Conservation (phyloP, 805 yeast species). For the Candida suzukii region DNA sequence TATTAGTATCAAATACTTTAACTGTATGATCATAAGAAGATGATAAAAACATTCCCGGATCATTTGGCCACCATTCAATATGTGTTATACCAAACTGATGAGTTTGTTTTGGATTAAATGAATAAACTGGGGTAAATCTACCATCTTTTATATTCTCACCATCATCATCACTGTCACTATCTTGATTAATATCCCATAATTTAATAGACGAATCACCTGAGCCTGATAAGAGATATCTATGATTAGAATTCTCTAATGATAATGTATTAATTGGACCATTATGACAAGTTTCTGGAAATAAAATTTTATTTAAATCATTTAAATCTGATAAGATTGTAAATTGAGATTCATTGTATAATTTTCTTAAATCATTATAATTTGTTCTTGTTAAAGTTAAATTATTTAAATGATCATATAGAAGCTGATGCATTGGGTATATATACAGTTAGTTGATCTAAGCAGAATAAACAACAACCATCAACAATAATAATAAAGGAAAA, state of each 20-base stretch:
- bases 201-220: constrained; percentile 65
- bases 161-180: no score
- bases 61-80: constrained; percentile 84
- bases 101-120: constrained; percentile 27
- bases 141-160: no score
- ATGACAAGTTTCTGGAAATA: constrained; percentile 40
- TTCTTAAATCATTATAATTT: background rate
- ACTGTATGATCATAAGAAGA: constrained; percentile 75
- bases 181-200: constrained; percentile 52
- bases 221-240: constrained; percentile 55
- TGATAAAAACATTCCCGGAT: constrained; percentile 78
- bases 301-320: constrained; percentile 14
- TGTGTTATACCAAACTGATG: constrained; percentile 72
- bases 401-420: background rate
- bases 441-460: no score
- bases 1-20: constrained; percentile 74
- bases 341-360: constrained; percentile 18
- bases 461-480: no score
- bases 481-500: no score
- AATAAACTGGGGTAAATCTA: constrained; percentile 12
- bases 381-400: background rate
- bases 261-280: constrained; percentile 52
- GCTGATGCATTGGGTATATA: background rate
- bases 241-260: constrained; percentile 41
- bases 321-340: constrained; percentile 14